A percentile compares a stretch with the other conserved stretches of the same genome.
Conservation (phyloP, 805 yeast genomes). For the Saturnispora kantuleensis region DNA sequence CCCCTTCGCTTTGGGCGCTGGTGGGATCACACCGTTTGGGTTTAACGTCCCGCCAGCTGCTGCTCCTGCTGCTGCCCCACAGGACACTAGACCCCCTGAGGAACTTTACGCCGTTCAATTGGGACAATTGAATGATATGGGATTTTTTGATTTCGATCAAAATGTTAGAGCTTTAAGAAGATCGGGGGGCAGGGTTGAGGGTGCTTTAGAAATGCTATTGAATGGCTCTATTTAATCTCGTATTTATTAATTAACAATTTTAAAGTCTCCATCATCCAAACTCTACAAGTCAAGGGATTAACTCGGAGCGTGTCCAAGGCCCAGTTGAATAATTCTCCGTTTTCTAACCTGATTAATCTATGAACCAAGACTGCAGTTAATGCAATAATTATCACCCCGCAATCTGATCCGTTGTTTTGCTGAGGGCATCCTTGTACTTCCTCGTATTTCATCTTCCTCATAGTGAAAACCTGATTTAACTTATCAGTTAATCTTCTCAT, state of each 20-base stretch:
- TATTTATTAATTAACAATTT: conserved; percentile 17
- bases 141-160: conserved; percentile 84
- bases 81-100: conserved; percentile 68
- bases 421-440: conserved; percentile 35
- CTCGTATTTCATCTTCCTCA: conserved; percentile 13
- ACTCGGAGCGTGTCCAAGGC: conserved; percentile 32
- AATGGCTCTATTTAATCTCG: conserved; percentile 40
- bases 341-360: conserved; percentile 24
- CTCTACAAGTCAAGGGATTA: conserved; percentile 40
- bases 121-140: conserved; percentile 72
- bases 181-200: conserved; percentile 95
- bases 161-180: conserved; percentile 89
- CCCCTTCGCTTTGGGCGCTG: conserved; percentile 28
- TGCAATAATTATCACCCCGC: conserved; percentile 42
- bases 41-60: conserved; percentile 40
- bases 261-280: conserved; percentile 32
- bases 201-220: conserved; percentile 82
- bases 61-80: conserved; percentile 53
- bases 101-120: conserved; percentile 64
- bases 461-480: conserved; percentile 22
- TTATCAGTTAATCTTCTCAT: conserved; percentile 26
- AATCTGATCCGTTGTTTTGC: conserved; percentile 56
- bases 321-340: conserved; percentile 22
- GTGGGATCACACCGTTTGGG: conserved; percentile 37
- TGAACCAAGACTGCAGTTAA: conserved; percentile 28